Conservation (phyloP, 202 grass and related monocot genomes). For the Miscanthus sacchariflorus region DNA sequence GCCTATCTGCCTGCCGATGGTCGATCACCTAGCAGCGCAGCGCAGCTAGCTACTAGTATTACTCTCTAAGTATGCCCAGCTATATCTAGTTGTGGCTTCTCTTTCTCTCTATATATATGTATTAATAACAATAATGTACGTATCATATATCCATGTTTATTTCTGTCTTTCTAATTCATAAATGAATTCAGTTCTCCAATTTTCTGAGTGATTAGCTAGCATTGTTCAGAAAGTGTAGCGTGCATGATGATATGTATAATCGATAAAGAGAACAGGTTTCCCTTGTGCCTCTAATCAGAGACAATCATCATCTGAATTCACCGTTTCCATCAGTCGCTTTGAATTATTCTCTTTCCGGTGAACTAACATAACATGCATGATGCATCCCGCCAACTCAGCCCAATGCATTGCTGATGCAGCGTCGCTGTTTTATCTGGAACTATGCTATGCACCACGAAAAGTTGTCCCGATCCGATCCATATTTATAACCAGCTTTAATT, state of each 20-base stretch:
- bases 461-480: too few species aligned
- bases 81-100: not conserved
- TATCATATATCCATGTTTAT: not conserved
- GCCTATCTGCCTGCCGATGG: not conserved
- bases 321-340: too few species aligned
- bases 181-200: not conserved
- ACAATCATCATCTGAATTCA: too few species aligned
- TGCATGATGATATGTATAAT: not conserved
- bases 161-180: not conserved
- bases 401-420: too few species aligned
- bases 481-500: too few species aligned
- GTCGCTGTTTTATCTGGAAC: too few species aligned
- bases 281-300: too few species aligned
- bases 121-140: not conserved
- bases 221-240: not conserved
- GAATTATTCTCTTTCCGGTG: too few species aligned
- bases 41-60: not conserved
- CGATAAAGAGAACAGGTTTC: too few species aligned
- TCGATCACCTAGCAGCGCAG: not conserved
- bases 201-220: not conserved
- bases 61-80: not conserved
- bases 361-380: too few species aligned
- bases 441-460: too few species aligned
- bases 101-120: not conserved
- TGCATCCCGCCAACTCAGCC: too few species aligned